Percentiles rank a stretch among this genome's conserved stretches.
phyloP scores from a whole-genome alignment of 768 basidiomycete species.

The Suillus placidus region DNA sequence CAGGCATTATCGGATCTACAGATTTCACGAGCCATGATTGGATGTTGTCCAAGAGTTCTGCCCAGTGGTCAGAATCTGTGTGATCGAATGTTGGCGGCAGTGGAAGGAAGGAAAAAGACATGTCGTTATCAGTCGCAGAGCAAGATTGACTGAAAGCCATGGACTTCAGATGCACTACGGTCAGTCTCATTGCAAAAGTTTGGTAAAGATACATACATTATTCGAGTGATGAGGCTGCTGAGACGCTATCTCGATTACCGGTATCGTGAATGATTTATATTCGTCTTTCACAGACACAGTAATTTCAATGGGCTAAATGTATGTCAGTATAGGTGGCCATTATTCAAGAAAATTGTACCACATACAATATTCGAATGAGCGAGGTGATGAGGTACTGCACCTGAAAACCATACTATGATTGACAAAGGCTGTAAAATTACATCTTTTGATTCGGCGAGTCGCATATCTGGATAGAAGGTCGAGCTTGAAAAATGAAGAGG shows the following conservation, averaged over 20 bases:
- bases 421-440: neutral
- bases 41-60: conserved; percentile 1
- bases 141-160: neutral
- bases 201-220: conserved; percentile 4
- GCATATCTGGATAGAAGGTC: neutral
- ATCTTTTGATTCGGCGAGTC: neutral
- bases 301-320: neutral
- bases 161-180: neutral
- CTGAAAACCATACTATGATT: neutral
- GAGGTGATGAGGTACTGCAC: neutral
- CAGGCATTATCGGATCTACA: neutral
- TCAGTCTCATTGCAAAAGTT: neutral
- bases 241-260: neutral
- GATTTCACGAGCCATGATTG: conserved; percentile 5
- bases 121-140: neutral
- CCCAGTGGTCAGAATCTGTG: conserved; percentile 10
- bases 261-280: neutral
- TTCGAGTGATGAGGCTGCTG: neutral
- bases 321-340: neutral
- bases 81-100: conserved; percentile 5
- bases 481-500: neutral
- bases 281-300: neutral
- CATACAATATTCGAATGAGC: conserved; percentile 1
- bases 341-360: neutral
- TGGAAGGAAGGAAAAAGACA: conserved; percentile 4